A percentile compares a stretch with the other conserved stretches of the same genome.
These are phyloP conservation scores for Coniochaeta pulveracea DNA, from an alignment of 2,329 filamentous ascomycete species.

Conservation along the genomic window DNA sequence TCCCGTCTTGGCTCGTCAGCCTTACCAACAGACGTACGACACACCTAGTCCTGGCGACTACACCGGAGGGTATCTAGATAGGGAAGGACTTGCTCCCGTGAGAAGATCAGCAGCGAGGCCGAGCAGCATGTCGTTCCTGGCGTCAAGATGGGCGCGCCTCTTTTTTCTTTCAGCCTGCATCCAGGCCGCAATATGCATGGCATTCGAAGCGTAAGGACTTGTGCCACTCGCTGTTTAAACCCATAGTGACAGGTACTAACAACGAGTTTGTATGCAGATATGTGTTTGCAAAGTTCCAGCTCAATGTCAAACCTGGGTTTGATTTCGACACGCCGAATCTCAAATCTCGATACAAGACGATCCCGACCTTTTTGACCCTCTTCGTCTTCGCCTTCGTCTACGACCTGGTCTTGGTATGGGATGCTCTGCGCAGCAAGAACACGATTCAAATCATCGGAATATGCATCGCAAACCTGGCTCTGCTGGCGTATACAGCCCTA, in stretches of 20 bases:
- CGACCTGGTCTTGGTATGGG: conserved; percentile 79
- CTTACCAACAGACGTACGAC: conserved; percentile 17
- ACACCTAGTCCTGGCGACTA: conserved; percentile 16
- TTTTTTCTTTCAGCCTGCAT: conserved; percentile 65
- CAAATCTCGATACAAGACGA: conserved; percentile 54
- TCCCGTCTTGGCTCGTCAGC: conserved; percentile 15
- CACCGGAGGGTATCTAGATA: conserved; percentile 17
- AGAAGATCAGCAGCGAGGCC: conserved; percentile 21
- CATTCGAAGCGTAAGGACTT: conserved; percentile 66
- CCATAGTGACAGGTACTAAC: conserved; percentile 4
- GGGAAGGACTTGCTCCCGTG: conserved; percentile 20
- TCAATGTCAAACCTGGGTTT: conserved; percentile 31
- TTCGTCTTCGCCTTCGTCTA: conserved; percentile 98
- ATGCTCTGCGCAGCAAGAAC: conserved; percentile 88
- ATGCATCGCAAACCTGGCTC: conserved; percentile 81
- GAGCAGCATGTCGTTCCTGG: conserved; percentile 62
- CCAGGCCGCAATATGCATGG: conserved; percentile 72
- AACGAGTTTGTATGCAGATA: conserved; percentile 43
- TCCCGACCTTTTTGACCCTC: conserved; percentile 88
- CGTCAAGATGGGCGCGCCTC: conserved; percentile 76
- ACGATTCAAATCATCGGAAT: conserved; percentile 97
- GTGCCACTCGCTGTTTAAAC: neutral
- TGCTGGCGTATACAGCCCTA: conserved; percentile 86
- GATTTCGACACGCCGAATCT: conserved; percentile 27
- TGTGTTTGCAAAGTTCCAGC: conserved; percentile 80